Conservation (phyloP, 73 alveolate genomes). For the Tetrahymena malaccensis region DNA sequence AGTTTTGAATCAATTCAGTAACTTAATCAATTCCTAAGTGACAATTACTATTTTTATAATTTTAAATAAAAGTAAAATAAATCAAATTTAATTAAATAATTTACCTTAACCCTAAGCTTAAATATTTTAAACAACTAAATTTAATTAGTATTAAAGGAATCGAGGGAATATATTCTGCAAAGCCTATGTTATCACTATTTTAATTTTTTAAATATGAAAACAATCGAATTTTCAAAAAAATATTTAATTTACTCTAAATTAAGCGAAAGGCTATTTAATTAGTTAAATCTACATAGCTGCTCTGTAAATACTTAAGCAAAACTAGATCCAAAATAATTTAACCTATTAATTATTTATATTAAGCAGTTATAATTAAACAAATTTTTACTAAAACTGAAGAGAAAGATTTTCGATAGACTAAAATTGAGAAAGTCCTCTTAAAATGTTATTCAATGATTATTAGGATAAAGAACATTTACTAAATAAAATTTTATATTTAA, state of each 20-base stretch:
- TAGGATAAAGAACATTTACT: background rate
- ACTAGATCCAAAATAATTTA: background rate
- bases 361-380: no score
- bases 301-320: background rate
- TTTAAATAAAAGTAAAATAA: no score
- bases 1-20: background rate
- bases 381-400: background rate
- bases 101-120: background rate
- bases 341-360: background rate
- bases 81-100: no score
- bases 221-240: no score
- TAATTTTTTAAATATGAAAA: no score
- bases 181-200: background rate
- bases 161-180: background rate
- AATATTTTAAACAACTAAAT: no score
- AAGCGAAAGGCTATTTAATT: background rate
- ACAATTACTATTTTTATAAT: background rate
- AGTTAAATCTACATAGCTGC: background rate
- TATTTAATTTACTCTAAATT: background rate
- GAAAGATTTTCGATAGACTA: background rate
- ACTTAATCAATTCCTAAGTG: background rate
- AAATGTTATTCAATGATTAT: background rate
- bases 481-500: no score
- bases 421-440: no score
- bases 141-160: background rate